These are phyloP conservation scores for Graphilbum ipis-grandicollis DNA, from an alignment of 2,329 filamentous ascomycete species.

Conservation along the genomic window DNA sequence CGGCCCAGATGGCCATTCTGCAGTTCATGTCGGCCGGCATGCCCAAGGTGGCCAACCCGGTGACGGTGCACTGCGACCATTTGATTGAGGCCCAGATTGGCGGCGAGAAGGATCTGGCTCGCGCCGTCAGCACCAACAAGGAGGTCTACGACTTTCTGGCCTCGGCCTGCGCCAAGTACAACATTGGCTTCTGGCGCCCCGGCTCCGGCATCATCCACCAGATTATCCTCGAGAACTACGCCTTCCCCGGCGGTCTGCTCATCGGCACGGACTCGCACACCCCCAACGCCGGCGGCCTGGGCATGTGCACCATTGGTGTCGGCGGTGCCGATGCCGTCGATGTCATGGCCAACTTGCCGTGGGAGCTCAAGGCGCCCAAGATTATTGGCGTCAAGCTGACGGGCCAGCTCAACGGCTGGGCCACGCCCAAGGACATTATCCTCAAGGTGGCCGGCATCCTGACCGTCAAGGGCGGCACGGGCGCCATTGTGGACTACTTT, in stretches of 20 bases:
- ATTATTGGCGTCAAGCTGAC: slow-evolving; percentile 93
- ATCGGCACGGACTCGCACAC: slow-evolving; percentile 96
- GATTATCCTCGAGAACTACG: slow-evolving; percentile 96
- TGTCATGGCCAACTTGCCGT: slow-evolving; percentile 92
- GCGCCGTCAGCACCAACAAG: slow-evolving; percentile 90
- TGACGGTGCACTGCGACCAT: slow-evolving; percentile 97
- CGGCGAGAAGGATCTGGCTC: slow-evolving; percentile 80
- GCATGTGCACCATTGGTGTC: slow-evolving; percentile 88
- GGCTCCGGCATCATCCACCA: slow-evolving; percentile 99
- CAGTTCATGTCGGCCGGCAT: slow-evolving; percentile 99
- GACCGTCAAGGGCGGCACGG: slow-evolving; percentile 95
- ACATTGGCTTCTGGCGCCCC: slow-evolving; percentile 99
- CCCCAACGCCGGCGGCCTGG: slow-evolving; percentile 89
- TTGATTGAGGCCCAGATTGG: slow-evolving; percentile 96
- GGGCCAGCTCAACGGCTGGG: slow-evolving; percentile 78
- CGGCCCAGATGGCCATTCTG: slow-evolving; percentile 97
- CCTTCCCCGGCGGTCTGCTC: slow-evolving; percentile 93
- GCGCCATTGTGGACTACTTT: slow-evolving; percentile 68
- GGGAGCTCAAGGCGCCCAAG: slow-evolving; percentile 97
- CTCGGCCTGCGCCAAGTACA: slow-evolving; percentile 91
- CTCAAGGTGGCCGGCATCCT: slow-evolving; percentile 93
- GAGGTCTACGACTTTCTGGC: slow-evolving; percentile 98
- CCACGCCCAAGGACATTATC: slow-evolving; percentile 89
- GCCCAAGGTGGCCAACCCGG: slow-evolving; percentile 83
- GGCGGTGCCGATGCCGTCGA: slow-evolving; percentile 97